A percentile compares a stretch with the other conserved stretches of the same genome.
Conservation (phyloP, 1,284 basidiomycete species). For the Tilletiaria anomala region DNA sequence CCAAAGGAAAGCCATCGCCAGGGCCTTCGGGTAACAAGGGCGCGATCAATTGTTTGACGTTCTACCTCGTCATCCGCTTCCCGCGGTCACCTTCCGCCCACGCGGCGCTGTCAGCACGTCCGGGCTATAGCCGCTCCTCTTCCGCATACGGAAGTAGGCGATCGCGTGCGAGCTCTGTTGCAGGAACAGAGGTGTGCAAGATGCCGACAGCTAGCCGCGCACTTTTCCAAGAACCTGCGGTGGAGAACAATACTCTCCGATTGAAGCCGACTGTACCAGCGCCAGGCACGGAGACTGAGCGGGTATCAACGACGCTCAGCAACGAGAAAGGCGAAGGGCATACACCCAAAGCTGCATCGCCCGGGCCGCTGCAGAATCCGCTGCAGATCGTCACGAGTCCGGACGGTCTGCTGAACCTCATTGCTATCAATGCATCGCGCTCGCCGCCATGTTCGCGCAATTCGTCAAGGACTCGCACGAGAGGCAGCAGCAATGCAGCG, state of each 20-base stretch:
- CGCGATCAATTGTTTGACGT: conserved; percentile 17
- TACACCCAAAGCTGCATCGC: too few relatives aligned
- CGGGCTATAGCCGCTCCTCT: too few relatives aligned
- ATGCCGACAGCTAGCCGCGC: neutral
- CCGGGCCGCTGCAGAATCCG: too few relatives aligned
- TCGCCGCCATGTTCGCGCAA: conserved; percentile 3
- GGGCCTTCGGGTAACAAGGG: conserved; percentile 6
- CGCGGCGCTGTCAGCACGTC: neutral
- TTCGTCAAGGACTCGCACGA: conserved; percentile 1
- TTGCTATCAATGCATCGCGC: conserved; percentile 24
- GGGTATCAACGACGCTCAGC: too few relatives aligned
- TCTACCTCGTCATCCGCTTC: conserved; percentile 26
- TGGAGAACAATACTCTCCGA: neutral
- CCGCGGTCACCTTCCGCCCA: conserved; percentile 4
- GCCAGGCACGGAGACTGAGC: too few relatives aligned
- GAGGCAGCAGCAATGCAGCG: conserved; percentile 7
- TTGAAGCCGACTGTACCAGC: too few relatives aligned
- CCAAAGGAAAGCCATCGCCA: conserved; percentile 2
- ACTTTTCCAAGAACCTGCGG: neutral
- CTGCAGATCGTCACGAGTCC: too few relatives aligned
- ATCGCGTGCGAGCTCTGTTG: too few relatives aligned
- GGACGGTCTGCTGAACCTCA: too few relatives aligned
- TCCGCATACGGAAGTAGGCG: too few relatives aligned
- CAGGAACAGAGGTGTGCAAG: too few relatives aligned
- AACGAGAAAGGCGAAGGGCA: too few relatives aligned